Evolutionary conservation across 345 rosid species (phyloP), one percentile per base, ranked within the genome.

Genomic region (Rhodamnia rubescens): DNA sequence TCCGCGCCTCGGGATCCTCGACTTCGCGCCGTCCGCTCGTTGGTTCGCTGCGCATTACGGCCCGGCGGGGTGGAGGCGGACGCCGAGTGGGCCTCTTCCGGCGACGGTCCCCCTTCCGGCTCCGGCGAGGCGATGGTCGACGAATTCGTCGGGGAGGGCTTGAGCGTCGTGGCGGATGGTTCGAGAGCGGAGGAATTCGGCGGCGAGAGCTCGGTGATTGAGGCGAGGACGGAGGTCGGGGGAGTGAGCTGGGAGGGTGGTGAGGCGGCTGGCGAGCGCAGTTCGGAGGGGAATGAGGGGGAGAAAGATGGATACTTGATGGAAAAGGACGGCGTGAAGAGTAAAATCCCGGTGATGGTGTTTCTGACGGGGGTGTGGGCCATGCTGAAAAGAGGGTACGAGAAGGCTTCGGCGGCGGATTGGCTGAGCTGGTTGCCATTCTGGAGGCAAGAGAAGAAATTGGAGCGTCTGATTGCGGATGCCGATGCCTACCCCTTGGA

Each of bases 401-500:
- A 94, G 85, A 92, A 88, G 84, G 85, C 93, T 36, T 54, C 89
- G 92, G 91, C 90, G 29, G 90, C 89, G 89, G 91, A 90, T 88
- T 96, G 98, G 98, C 80, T 94, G 42, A 89, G 88, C 84, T 92
- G 93, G 96, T 91, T 92, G 95, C 98, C 98, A 1, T 94, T 94
- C 89, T 96, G 94, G 91, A 92, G 91, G 20, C 94, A 88, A 26
- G 96, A 93, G 91, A 94, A 93, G 90, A 90, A 91, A 40, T 88
- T 97, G 47, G 96, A 94, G 81, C 93, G 92, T 74, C 92, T 97
- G 53, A 88, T 94, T 78, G 95, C 94, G 1, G 98, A 95, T 82
- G 99, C 98, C 81, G 96, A 95, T 59, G 95, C 97, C 1, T 91
- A 96, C 86, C 99, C 98, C 9, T 93, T 92, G 87, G 98, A 96